Base-by-base conservation (phyloP, 164 flowering plant species). In the Kalanchoe fedtschenkoi region DNA sequence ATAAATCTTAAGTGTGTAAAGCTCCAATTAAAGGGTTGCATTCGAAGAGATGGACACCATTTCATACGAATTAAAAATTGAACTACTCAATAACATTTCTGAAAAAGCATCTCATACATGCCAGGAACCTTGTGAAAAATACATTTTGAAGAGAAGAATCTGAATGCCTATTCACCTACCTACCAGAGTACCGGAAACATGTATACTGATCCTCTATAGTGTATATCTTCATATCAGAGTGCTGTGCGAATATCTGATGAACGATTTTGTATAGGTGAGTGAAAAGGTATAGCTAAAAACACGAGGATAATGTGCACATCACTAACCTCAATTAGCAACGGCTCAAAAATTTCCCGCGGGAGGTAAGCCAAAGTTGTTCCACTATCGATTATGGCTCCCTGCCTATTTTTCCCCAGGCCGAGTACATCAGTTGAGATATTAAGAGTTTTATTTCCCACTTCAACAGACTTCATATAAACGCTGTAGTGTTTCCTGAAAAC, bases 301-400 rank as follows among this genome's bases (percentile, higher is more conserved):
- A 33, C 19, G 22, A 63, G 14, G 16, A 30, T 14, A 30, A 28
- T 28, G 11, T 26, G 29, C 0, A 47, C 7, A 55, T 42, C 24
- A 61, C 62, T 54, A 69, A 81, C 91, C 85, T 76, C 71, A 47
- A 22, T 64, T 15, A 85, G 67, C 61, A 85, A 64, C 51, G 81
- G 81, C 47, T 66, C 74, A 69, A 83, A 85, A 66, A 83, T 63
- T 60, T 73, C 61, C 24, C 78, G 77, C 13, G 91, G 91, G n/a
- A 85, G 78, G 72, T 85, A 85, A 41, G 88, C 91, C 75, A 85
- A 68, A 22, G 91, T 83, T 65, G 91, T 85, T 61, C 91, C 91
- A 74, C 86, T 83, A 62, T 85, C 91, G 65, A 85, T 83, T 72
- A 85, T 80, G 13, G 83, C 72, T 42, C 85, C 86, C 13, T 47